A percentile compares a stretch with the other conserved stretches of the same genome.
Conservation (phyloP, 2,329 filamentous ascomycete genomes). For the Escovopsis sp. region DNA sequence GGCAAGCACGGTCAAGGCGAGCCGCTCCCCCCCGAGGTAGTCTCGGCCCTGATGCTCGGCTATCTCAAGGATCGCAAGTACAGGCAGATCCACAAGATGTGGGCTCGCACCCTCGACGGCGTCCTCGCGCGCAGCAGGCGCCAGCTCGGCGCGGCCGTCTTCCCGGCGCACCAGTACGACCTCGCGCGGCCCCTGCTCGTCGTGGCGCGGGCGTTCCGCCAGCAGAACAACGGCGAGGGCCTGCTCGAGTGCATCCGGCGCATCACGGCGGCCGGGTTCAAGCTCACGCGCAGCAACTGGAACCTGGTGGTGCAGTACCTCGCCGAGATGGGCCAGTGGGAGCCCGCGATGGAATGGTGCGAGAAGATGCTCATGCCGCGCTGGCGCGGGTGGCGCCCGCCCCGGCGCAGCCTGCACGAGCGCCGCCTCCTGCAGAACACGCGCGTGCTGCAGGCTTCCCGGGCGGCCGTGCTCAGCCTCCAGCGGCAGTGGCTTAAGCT, state of each 20-base stretch:
- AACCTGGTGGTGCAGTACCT: constrained; percentile 61
- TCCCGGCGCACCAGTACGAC: constrained; percentile 37
- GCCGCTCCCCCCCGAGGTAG: constrained; percentile 35
- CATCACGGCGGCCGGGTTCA: constrained; percentile 54
- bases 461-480: constrained; percentile 31
- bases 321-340: constrained; percentile 39
- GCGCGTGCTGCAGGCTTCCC: constrained; percentile 17
- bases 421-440: constrained; percentile 23
- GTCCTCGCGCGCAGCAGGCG: constrained; percentile 25
- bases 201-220: constrained; percentile 31
- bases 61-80: constrained; percentile 43
- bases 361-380: constrained; percentile 64
- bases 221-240: constrained; percentile 26
- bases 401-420: constrained; percentile 14
- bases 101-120: constrained; percentile 44
- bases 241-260: constrained; percentile 36
- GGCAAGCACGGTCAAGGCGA: constrained; percentile 18
- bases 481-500: constrained; percentile 36
- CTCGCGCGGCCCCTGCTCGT: constrained; percentile 33
- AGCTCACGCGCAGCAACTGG: constrained; percentile 64
- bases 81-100: constrained; percentile 48
- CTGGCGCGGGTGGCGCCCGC: constrained; percentile 57
- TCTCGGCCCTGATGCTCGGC: constrained; percentile 53
- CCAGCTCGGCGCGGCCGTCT: constrained; percentile 15
- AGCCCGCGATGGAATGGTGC: constrained; percentile 58